Evolutionary conservation across 164 flowering plant genomes (phyloP).

Genomic region (Chimonanthus salicifolius): DNA sequence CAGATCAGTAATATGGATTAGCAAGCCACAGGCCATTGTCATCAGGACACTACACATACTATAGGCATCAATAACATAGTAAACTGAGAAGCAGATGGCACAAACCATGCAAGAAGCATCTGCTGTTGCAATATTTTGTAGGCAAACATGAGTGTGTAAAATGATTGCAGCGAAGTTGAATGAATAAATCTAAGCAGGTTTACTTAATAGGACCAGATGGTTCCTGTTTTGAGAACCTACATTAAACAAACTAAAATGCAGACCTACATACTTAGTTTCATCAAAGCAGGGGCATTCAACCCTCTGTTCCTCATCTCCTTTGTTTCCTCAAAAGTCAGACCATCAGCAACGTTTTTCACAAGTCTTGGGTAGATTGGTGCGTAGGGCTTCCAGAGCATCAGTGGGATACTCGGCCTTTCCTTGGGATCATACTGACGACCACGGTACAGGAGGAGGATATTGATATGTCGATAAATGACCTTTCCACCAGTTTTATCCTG

Average conservation of each 20-base stretch:
- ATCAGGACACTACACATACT: no score
- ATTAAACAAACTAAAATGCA: not conserved
- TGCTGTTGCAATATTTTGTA: not conserved
- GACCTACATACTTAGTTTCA: slow-evolving; percentile 72
- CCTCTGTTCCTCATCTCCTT: slow-evolving; percentile 82
- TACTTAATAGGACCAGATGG: not conserved
- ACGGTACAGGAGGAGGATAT: slow-evolving; percentile 70
- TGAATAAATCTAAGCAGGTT: not conserved
- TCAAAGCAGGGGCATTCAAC: slow-evolving; percentile 48
- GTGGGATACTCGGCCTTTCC: slow-evolving; percentile 63
- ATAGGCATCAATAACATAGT: not conserved
- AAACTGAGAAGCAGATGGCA: not conserved
- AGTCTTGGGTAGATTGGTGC: slow-evolving; percentile 87
- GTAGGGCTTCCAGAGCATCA: slow-evolving; percentile 88
- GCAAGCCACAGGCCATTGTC: no score
- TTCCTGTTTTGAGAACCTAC: not conserved
- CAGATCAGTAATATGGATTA: no score
- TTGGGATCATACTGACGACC: slow-evolving; percentile 84
- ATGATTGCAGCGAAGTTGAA: not conserved
- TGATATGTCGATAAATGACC: slow-evolving; percentile 58
- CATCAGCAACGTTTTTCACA: slow-evolving; percentile 77
- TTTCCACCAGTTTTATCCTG: slow-evolving; percentile 96
- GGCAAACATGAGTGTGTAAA: not conserved
- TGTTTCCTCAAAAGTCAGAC: slow-evolving; percentile 75
- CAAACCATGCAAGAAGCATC: not conserved